A percentile compares a stretch with the other conserved stretches of the same genome.
phyloP scores from a whole-genome alignment of 768 basidiomycete genomes.

The Sistotremastrum suecicum region DNA sequence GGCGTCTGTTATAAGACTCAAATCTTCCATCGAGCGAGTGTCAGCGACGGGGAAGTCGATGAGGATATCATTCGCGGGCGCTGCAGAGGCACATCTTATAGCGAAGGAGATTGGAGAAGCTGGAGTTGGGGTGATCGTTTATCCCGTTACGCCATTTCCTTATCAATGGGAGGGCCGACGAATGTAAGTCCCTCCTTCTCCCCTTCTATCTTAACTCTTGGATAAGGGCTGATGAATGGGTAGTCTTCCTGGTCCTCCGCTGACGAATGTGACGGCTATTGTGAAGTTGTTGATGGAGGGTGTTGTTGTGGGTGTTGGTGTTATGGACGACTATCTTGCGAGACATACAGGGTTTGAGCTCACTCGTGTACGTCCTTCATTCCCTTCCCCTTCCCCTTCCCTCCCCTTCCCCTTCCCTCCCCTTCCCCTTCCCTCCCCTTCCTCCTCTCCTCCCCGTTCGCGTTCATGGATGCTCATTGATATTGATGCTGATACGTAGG shows the following conservation, averaged over 20 bases:
- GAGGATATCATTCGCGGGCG: constrained; percentile 14
- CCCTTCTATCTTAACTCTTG: too few relatives aligned
- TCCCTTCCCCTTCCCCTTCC: not conserved
- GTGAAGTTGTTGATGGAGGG: constrained; percentile 39
- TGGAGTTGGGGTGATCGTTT: constrained; percentile 25
- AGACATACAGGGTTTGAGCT: constrained; percentile 19
- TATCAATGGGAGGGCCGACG: constrained; percentile 19
- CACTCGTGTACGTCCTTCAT: constrained; percentile 28
- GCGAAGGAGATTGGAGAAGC: constrained; percentile 25
- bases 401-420: too few relatives aligned
- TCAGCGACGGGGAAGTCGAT: constrained; percentile 13
- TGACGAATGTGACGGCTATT: constrained; percentile 38
- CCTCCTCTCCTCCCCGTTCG: too few relatives aligned
- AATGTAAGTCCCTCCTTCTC: constrained; percentile 5
- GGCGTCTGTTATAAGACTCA: constrained; percentile 52
- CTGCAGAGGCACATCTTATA: constrained; percentile 17
- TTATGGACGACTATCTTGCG: constrained; percentile 2
- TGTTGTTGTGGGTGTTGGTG: constrained; percentile 50
- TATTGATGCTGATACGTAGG: constrained; percentile 10
- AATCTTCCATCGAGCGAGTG: constrained; percentile 20
- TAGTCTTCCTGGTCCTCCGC: too few relatives aligned
- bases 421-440: too few relatives aligned
- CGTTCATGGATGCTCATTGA: not conserved
- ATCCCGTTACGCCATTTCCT: constrained; percentile 23
- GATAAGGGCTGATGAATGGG: too few relatives aligned